Evolutionary conservation across 768 basidiomycete genomes (phyloP), one percentile per base, ranked within the genome.

Genomic region (Dentipellis fragilis): DNA sequence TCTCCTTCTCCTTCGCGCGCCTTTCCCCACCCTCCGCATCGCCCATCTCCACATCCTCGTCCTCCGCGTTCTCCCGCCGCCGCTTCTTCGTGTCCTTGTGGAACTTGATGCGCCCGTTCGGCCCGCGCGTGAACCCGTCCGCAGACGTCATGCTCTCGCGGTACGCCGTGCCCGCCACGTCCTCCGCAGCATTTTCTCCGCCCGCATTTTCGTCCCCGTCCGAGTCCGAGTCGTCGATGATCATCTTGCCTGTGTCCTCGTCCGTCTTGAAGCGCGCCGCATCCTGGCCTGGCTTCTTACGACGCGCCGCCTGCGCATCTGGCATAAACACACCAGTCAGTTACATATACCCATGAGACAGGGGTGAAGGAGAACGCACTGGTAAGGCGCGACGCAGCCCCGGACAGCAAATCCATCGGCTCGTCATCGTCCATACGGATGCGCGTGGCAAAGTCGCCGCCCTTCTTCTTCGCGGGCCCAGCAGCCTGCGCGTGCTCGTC

Each of bases 11-110:
- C n/a, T 19, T 19, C 23, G 16, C 47, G 10, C n/a, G 73, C 16
- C 63, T 61, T 3, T 62, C 64, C n/a, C 62, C 63, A 46, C 74
- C 73, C 56, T 87, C 81, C 0, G 68, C 79, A 57, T 92, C 89
- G 22, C 74, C 89, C 80, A 92, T 86, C 58, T 91, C 87, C 52
- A 89, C 74, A 58, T 88, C 68, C n/a, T 77, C 81, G 6, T 73
- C 73, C 16, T 81, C 81, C 57, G 76, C 77, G 56, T 83, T 80
- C 52, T 83, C 84, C 51, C 87, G 79, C 57, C 93, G 72, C 56
- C 93, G 83, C 69, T 95, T 93, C 71, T 94, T 98, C 38, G 93
- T 97, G 65, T 95, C 87, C 68, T 96, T 97, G 75, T 96, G 91
- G 72, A 98, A 97, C 69, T 92, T 94, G 66, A 98, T 71, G 54